Percentiles rank a stretch among this genome's conserved stretches.
phyloP scores from a whole-genome alignment of 176 grass and related monocot genomes.

The Bolboschoenus planiculmis region DNA sequence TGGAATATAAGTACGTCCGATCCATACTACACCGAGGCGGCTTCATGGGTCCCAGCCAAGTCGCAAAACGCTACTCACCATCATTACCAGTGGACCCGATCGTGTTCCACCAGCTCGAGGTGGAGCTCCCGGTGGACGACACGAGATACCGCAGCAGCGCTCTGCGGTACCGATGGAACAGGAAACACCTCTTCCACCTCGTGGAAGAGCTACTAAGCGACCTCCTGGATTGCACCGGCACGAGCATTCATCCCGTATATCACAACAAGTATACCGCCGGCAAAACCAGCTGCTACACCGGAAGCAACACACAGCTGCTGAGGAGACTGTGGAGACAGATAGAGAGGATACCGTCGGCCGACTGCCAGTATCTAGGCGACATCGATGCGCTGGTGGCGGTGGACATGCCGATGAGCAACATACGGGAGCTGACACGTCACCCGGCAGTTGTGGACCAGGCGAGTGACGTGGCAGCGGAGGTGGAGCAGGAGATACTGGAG shows the following conservation, averaged over 20 bases:
- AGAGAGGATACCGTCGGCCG: slow-evolving; percentile 34
- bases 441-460: slow-evolving; percentile 39
- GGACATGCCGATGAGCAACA: slow-evolving; percentile 25
- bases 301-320: slow-evolving; percentile 12
- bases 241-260: not conserved
- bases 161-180: slow-evolving; percentile 63
- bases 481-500: slow-evolving; percentile 50
- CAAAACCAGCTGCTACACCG: not conserved
- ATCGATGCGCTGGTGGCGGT: slow-evolving; percentile 53
- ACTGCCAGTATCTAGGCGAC: slow-evolving; percentile 66
- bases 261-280: not conserved
- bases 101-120: slow-evolving; percentile 80
- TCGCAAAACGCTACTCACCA: not conserved
- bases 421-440: slow-evolving; percentile 28
- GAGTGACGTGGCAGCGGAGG: slow-evolving; percentile 35
- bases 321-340: slow-evolving; percentile 30
- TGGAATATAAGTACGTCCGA: slow-evolving; percentile 53
- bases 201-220: slow-evolving; percentile 49
- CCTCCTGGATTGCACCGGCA: not conserved
- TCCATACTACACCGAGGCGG: slow-evolving; percentile 47
- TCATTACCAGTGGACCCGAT: slow-evolving; percentile 47
- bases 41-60: slow-evolving; percentile 19
- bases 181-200: slow-evolving; percentile 77
- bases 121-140: slow-evolving; percentile 35
- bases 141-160: not conserved